phyloP scores from a whole-genome alignment of 768 basidiomycete genomes.

The Pisolithus orientalis region DNA sequence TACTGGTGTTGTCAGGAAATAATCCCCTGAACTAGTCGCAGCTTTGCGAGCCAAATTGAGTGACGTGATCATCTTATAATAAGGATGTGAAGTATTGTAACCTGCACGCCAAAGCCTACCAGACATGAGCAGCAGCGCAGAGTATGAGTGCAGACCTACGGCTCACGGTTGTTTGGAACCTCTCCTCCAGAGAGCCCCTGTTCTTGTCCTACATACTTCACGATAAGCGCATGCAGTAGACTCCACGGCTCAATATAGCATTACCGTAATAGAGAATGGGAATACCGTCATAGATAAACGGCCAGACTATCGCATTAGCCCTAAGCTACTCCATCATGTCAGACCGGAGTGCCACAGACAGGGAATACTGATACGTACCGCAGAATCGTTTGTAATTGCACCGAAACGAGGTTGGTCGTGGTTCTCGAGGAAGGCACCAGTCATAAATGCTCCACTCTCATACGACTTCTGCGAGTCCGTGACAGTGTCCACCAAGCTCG shows the following conservation, averaged over 20 bases:
- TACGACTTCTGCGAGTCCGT: constrained; percentile 30
- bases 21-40: constrained; percentile 36
- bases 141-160: constrained; percentile 23
- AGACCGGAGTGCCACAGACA: neutral
- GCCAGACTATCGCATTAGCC: constrained; percentile 45
- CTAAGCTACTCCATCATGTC: constrained; percentile 25
- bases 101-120: constrained; percentile 54
- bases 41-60: constrained; percentile 51
- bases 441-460: constrained; percentile 34
- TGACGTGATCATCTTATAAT: constrained; percentile 38
- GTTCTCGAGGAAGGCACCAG: constrained; percentile 48
- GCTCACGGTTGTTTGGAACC: constrained; percentile 45
- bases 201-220: constrained; percentile 40
- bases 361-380: constrained; percentile 22
- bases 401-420: constrained; percentile 48
- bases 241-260: neutral
- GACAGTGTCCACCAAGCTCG: constrained; percentile 6
- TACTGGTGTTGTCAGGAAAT: constrained; percentile 45
- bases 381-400: constrained; percentile 35
- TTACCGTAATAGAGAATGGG: constrained; percentile 46
- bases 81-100: constrained; percentile 44
- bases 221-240: neutral
- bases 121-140: neutral
- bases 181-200: constrained; percentile 41
- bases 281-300: constrained; percentile 45